These are phyloP conservation scores for Leccinum truebloodii DNA, from an alignment of 768 basidiomycete species.

Conservation along the genomic window DNA sequence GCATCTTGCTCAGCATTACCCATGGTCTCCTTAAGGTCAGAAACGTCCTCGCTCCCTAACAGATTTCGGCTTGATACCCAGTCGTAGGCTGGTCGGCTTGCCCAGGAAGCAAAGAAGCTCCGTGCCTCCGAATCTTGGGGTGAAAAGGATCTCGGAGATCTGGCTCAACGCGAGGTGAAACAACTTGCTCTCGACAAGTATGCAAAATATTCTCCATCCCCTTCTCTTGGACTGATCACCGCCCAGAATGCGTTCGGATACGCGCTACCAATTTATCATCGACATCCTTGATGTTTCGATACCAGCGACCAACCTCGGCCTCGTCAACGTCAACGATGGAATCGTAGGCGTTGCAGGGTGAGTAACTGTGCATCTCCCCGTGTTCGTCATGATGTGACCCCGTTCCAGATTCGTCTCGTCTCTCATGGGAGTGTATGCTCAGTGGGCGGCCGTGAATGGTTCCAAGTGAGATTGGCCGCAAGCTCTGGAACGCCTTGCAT, in stretches of 20 bases:
- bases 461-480: conserved; percentile 35
- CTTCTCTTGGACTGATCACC: conserved; percentile 7
- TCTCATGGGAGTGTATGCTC: conserved; percentile 63
- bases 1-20: conserved; percentile 77
- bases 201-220: conserved; percentile 24
- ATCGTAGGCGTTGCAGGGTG: conserved; percentile 84
- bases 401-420: conserved; percentile 64
- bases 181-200: conserved; percentile 58
- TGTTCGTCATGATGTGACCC: conserved; percentile 4
- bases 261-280: conserved; percentile 78
- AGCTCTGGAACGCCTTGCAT: neutral
- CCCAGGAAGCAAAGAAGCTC: conserved; percentile 58
- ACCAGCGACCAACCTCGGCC: conserved; percentile 79
- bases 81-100: conserved; percentile 57
- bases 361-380: conserved; percentile 27
- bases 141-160: conserved; percentile 69
- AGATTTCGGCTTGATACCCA: neutral
- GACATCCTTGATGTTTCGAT: conserved; percentile 89
- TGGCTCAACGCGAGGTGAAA: conserved; percentile 65
- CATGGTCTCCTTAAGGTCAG: conserved; percentile 69
- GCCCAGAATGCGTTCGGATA: conserved; percentile 58
- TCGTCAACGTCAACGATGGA: conserved; percentile 82
- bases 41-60: neutral
- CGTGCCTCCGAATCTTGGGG: conserved; percentile 44
- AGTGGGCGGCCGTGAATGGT: conserved; percentile 58